Evolutionary conservation across 441 rosid genomes (phyloP).

Genomic region (Eugenia klotzschiana): DNA sequence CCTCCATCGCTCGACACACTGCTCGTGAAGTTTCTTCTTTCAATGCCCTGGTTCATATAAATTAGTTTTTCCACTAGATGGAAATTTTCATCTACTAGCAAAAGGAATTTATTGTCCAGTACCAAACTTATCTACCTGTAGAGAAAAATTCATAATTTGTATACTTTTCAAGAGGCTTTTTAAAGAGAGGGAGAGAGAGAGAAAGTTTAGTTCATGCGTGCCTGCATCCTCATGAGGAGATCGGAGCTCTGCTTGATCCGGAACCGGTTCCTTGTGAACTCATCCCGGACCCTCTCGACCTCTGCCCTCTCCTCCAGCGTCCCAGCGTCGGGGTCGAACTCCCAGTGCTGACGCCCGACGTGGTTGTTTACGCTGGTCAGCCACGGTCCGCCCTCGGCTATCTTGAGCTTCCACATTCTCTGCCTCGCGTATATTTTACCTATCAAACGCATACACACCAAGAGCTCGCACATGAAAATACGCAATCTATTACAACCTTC

Average conservation of each 20-base stretch:
- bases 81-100: neutral
- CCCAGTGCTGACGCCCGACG: constrained; percentile 59
- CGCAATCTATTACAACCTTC: neutral
- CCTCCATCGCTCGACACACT: neutral
- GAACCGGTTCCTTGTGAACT: constrained; percentile 27
- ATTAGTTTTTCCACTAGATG: neutral
- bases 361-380: constrained; percentile 27
- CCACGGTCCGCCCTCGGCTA: constrained; percentile 26
- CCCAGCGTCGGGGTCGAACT: constrained; percentile 29
- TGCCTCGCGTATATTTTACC: neutral
- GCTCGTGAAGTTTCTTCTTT: neutral
- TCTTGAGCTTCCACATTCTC: constrained; percentile 57
- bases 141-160: neutral
- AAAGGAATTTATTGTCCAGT: neutral
- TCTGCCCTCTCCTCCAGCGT: constrained; percentile 15
- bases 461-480: neutral
- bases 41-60: neutral
- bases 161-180: neutral
- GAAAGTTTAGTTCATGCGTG: neutral
- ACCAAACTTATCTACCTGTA: neutral
- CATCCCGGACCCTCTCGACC: constrained; percentile 12
- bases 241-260: constrained; percentile 37
- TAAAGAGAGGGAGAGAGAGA: neutral
- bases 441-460: neutral
- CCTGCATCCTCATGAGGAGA: constrained; percentile 47